phyloP scores from a whole-genome alignment of 148 eudicot genomes.

The Diospyros lotus region DNA sequence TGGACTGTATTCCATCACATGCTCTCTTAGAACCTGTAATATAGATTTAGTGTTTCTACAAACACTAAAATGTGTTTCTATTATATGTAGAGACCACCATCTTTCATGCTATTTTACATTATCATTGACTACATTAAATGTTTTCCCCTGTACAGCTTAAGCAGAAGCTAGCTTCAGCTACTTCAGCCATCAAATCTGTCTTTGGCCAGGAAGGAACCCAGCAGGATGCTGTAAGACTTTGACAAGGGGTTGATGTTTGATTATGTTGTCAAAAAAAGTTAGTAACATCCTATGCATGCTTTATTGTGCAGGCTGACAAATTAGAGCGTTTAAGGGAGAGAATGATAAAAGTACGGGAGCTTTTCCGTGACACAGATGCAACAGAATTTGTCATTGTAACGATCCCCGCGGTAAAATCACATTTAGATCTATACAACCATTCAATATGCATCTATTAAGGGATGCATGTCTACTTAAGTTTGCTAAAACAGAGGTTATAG shows the following conservation, averaged over 20 bases:
- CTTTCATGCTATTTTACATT: not conserved
- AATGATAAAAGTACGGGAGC: slow-evolving; percentile 92
- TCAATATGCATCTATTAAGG: not conserved
- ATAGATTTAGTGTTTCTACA: not conserved
- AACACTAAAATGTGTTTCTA: not conserved
- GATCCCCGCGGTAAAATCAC: slow-evolving; percentile 75
- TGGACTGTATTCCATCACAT: not conserved
- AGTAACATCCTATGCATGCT: slow-evolving; percentile 4
- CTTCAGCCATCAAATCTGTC: slow-evolving; percentile 94
- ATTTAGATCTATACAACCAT: not conserved
- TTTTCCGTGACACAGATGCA: slow-evolving; percentile 79
- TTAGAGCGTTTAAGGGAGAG: slow-evolving; percentile 79
- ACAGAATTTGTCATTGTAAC: slow-evolving; percentile 98
- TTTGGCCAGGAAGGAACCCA: slow-evolving; percentile 67
- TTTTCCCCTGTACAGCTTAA: slow-evolving; percentile 52
- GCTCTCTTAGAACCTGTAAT: not conserved
- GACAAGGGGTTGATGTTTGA: not conserved
- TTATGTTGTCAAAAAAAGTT: not conserved
- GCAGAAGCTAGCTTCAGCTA: slow-evolving; percentile 86
- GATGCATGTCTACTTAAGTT: too few relatives aligned
- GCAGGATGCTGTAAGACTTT: slow-evolving; percentile 59
- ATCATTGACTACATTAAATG: not conserved
- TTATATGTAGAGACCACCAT: not conserved
- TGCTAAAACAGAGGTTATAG: not conserved
- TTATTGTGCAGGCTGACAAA: slow-evolving; percentile 56